Base-by-base conservation (phyloP, 225 moss, liverwort and hornwort species). In the Physcomitrellopsis africana region DNA sequence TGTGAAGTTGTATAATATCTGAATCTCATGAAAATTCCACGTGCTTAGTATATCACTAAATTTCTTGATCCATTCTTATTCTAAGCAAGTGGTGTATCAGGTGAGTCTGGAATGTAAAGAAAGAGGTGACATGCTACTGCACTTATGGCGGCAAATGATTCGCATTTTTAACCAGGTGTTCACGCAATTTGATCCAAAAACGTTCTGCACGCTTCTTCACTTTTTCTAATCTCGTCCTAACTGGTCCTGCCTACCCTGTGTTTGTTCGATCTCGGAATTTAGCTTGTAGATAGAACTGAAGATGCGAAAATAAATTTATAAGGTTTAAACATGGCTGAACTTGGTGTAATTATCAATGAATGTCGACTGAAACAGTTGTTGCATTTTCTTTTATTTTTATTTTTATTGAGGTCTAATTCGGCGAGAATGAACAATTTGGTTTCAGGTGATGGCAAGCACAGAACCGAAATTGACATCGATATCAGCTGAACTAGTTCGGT, bases 151-250 rank as follows among this genome's bases (percentile, higher is more conserved):
- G 69, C 99, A 99, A 87, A 86, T 86, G 67, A 89, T 99, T 80
- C 93, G 99, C 65, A 87, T 99, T 63, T 99, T 99, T 77, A 99
- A 99, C 86, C 93, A 99, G 93, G 99, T 99, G 67, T 78, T 80
- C 23, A 72, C 15, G 71, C 59, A 70, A 37, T 67, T 57, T 63
- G 65, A 37, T 57, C 17, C 65, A 26, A 70, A 63, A 8, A 58
- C 69, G 47, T 52, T 57, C 15, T 22, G 15, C 57, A 61, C 49
- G 63, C 76, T 68, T 46, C 69, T 70, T 55, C 68, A 12, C 11
- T 60, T 65, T 63, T 10, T 22, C 22, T 60, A 63, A 59, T 68
- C 42, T 63, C 20, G 42, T 60, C 15, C 63, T 23, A 11, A 14
- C 59, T 62, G 44, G 61, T 45, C 68, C 44, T 62, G 63, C 57